Evolutionary conservation across 2,329 filamentous ascomycete species (phyloP).

Genomic region (Xylariaceae sp.): DNA sequence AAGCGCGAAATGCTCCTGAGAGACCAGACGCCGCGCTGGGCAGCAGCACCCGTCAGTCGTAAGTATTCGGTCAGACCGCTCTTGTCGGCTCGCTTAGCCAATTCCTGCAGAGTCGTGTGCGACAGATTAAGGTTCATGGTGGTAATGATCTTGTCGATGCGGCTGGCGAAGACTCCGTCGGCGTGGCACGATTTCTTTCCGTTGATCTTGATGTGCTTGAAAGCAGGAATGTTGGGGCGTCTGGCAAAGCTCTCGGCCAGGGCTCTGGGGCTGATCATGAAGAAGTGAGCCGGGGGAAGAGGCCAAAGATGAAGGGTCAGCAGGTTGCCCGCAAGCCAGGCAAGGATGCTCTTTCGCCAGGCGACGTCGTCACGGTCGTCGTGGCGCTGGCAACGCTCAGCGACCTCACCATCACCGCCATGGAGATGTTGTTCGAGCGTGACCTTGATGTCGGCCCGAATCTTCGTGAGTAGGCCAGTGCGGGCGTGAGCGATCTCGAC

Average conservation of each 20-base stretch:
- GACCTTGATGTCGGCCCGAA: constrained; percentile 10
- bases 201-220: constrained; percentile 3
- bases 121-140: constrained; percentile 1
- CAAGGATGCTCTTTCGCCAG: constrained; percentile 10
- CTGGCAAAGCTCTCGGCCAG: constrained; percentile 8
- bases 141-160: constrained; percentile 6
- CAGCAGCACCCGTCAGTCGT: not conserved
- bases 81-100: constrained; percentile 2
- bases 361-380: constrained; percentile 9
- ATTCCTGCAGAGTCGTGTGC: not conserved
- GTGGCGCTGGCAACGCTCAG: constrained; percentile 5
- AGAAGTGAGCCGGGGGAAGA: constrained; percentile 1
- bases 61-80: constrained; percentile 8
- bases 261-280: constrained; percentile 6
- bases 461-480: constrained; percentile 8
- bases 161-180: constrained; percentile 7
- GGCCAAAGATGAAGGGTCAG: constrained; percentile 10
- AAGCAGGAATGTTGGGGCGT: constrained; percentile 12
- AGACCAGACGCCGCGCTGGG: constrained; percentile 10
- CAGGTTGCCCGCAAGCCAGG: constrained; percentile 1
- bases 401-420: not conserved
- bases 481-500: constrained; percentile 12
- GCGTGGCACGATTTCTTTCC: constrained; percentile 7
- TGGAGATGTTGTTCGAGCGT: constrained; percentile 13
- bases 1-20: constrained; percentile 8